Evolutionary conservation across 805 yeast genomes (phyloP).

Genomic region (Hanseniaspora occidentalis): DNA sequence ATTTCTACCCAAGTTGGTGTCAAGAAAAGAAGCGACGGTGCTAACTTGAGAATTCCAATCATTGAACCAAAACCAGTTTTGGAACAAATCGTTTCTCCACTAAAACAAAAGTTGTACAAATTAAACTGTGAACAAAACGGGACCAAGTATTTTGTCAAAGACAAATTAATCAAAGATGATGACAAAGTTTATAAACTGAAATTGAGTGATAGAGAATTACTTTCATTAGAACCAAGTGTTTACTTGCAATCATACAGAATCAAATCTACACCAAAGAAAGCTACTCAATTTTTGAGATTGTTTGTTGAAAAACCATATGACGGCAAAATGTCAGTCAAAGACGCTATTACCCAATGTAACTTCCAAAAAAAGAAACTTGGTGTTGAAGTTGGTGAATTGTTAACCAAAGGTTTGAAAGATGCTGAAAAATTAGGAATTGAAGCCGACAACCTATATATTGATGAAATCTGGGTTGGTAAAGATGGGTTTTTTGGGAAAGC

Average conservation of each 20-base stretch:
- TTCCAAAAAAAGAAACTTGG: constrained; percentile 72
- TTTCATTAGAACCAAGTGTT: constrained; percentile 78
- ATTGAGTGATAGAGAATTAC: constrained; percentile 53
- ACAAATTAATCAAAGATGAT: constrained; percentile 25
- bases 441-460: constrained; percentile 52
- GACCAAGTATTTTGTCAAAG: constrained; percentile 54
- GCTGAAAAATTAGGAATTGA: constrained; percentile 48
- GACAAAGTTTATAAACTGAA: constrained; percentile 43
- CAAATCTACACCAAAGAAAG: constrained; percentile 81
- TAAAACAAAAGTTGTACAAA: constrained; percentile 54
- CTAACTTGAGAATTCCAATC: constrained; percentile 5
- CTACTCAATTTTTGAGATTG: constrained; percentile 66
- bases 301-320: constrained; percentile 22
- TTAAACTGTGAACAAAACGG: constrained; percentile 50
- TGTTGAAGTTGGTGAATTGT: constrained; percentile 62
- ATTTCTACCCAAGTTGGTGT: constrained; percentile 2
- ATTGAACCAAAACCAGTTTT: constrained; percentile 31
- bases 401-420: constrained; percentile 60
- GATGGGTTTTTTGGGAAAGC: constrained; percentile 68
- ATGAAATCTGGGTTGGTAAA: constrained; percentile 83
- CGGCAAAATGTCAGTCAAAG: constrained; percentile 34
- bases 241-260: constrained; percentile 69
- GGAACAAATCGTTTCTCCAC: constrained; percentile 48
- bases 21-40: constrained; percentile 4
- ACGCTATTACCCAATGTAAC: constrained; percentile 87